Conservation (phyloP, 2,329 filamentous ascomycete genomes). For the Phialocephala sp. region DNA sequence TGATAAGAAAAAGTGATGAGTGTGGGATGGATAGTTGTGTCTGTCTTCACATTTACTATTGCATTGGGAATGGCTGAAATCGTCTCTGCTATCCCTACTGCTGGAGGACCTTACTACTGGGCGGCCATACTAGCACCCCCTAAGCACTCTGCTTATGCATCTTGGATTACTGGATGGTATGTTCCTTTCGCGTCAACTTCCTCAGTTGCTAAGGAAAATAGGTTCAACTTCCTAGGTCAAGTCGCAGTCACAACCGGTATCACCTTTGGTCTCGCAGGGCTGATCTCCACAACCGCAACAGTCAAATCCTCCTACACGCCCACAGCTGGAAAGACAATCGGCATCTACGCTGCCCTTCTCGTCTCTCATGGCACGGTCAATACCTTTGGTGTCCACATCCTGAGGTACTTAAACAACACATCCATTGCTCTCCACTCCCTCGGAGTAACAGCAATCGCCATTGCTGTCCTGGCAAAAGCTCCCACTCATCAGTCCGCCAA, state of each 20-base stretch:
- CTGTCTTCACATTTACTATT: slow-evolving; percentile 60
- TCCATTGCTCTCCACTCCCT: slow-evolving; percentile 61
- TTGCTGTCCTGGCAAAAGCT: slow-evolving; percentile 62
- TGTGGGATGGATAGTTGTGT: slow-evolving; percentile 60
- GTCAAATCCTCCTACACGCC: slow-evolving; percentile 50
- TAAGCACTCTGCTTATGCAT: slow-evolving; percentile 50
- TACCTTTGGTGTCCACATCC: slow-evolving; percentile 60
- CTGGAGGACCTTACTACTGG: slow-evolving; percentile 66
- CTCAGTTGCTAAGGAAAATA: slow-evolving; percentile 15
- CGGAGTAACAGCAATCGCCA: slow-evolving; percentile 57
- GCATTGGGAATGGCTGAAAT: slow-evolving; percentile 64
- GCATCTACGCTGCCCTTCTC: slow-evolving; percentile 64
- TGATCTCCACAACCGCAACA: slow-evolving; percentile 52
- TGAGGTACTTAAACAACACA: slow-evolving; percentile 61
- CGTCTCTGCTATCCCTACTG: slow-evolving; percentile 62
- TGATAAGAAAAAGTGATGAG: slow-evolving; percentile 52
- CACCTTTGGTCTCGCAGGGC: slow-evolving; percentile 51
- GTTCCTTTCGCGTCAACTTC: slow-evolving; percentile 2
- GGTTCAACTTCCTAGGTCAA: slow-evolving; percentile 55
- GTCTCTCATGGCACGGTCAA: slow-evolving; percentile 60
- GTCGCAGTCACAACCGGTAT: slow-evolving; percentile 56
- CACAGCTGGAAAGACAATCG: slow-evolving; percentile 56
- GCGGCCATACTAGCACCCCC: slow-evolving; percentile 60
- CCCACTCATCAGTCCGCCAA: slow-evolving; percentile 59
- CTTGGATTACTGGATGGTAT: slow-evolving; percentile 54